These are phyloP conservation scores for Linnemannia exigua DNA, from an alignment of 192 early-diverging fungal genomes.

Conservation along the genomic window DNA sequence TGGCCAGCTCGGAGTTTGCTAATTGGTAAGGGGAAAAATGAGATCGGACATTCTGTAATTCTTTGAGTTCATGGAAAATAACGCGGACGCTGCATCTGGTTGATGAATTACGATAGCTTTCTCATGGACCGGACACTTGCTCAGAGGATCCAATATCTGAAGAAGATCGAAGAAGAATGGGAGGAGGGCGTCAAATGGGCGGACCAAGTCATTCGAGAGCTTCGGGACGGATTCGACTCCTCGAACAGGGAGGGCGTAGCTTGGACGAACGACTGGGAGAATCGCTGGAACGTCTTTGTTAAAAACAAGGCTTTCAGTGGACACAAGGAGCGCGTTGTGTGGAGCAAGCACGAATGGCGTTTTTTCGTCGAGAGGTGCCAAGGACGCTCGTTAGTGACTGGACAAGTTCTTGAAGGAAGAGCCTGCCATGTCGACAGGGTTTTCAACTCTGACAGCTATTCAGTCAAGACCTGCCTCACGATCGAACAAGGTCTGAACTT, in stretches of 20 bases:
- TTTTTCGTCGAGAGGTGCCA: constrained; percentile 13
- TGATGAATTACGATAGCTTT: background rate
- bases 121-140: background rate
- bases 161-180: constrained; percentile 14
- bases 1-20: constrained; percentile 16
- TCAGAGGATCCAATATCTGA: constrained; percentile 11
- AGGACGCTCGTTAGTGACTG: constrained; percentile 22
- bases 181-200: constrained; percentile 10
- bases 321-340: background rate
- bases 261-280: constrained; percentile 23
- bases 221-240: constrained; percentile 13
- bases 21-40: background rate
- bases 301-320: background rate
- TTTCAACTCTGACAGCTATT: constrained; percentile 12
- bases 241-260: background rate
- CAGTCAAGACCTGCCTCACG: background rate
- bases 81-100: background rate
- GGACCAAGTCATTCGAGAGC: background rate
- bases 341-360: constrained; percentile 23
- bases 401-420: background rate
- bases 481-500: constrained; percentile 18
- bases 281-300: background rate
- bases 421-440: background rate
- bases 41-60: too few relatives aligned
- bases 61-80: background rate